phyloP scores from a whole-genome alignment of 805 yeast genomes.

The Wickerhamiella galacta region DNA sequence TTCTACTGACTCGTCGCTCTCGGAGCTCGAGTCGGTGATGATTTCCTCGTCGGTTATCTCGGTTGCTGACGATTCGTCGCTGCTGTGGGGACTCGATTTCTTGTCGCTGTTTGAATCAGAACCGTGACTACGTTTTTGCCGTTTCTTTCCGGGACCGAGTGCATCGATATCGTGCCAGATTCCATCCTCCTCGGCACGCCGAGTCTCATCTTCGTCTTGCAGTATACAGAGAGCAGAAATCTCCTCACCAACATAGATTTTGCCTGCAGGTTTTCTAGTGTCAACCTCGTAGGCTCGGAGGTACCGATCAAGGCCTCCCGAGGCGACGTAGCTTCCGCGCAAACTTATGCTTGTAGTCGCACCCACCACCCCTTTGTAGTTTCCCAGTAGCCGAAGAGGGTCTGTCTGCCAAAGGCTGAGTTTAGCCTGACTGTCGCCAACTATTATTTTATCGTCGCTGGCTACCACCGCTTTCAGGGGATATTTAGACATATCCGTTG shows the following conservation, averaged over 20 bases:
- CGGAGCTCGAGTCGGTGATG: no score
- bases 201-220: conserved; percentile 24
- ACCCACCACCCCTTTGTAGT: conserved; percentile 64
- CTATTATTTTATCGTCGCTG: conserved; percentile 33
- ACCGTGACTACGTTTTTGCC: not conserved
- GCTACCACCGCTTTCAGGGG: conserved; percentile 31
- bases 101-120: not conserved
- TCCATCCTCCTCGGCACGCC: conserved; percentile 23
- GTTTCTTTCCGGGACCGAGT: not conserved
- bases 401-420: conserved; percentile 27
- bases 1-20: no score
- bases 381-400: conserved; percentile 36
- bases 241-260: conserved; percentile 64
- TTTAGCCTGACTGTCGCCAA: conserved; percentile 55
- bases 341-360: conserved; percentile 32
- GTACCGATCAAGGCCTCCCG: conserved; percentile 83
- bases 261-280: conserved; percentile 43
- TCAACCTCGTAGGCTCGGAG: conserved; percentile 55
- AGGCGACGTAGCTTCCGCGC: conserved; percentile 29
- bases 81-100: not conserved
- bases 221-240: conserved; percentile 36
- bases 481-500: conserved; percentile 36
- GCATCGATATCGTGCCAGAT: conserved; percentile 25
- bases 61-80: no score
- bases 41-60: no score